A percentile compares a stretch with the other conserved stretches of the same genome.
Evolutionary conservation across 768 basidiomycete genomes (phyloP).

Genomic region (Favolaschia claudopus): DNA sequence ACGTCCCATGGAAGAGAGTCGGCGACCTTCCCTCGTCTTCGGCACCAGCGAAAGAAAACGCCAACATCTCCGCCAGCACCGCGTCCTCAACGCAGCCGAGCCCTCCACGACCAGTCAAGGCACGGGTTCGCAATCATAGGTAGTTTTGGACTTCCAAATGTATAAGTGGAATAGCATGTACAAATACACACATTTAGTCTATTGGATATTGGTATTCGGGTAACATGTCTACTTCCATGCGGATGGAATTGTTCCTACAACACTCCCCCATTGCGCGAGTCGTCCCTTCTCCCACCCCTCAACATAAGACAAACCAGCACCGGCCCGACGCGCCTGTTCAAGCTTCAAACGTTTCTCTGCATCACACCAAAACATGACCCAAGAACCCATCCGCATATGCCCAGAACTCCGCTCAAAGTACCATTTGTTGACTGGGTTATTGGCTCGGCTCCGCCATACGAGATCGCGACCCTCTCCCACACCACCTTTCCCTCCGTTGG

Average conservation of each 20-base stretch:
- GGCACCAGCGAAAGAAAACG: conserved; percentile 45
- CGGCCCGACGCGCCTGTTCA: conserved; percentile 70
- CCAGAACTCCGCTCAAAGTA: conserved; percentile 97
- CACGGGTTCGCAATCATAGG: conserved; percentile 10
- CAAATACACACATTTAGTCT: conserved; percentile 23
- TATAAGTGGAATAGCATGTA: background rate
- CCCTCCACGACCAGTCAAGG: conserved; percentile 10
- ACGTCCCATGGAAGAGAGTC: conserved; percentile 58
- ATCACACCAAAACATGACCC: conserved; percentile 99
- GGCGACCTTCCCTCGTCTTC: conserved; percentile 39
- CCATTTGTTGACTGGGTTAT: conserved; percentile 99
- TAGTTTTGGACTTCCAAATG: background rate
- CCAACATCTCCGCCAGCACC: conserved; percentile 24
- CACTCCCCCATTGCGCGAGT: conserved; percentile 71
- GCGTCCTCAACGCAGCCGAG: conserved; percentile 24
- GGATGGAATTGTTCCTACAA: conserved; percentile 76
- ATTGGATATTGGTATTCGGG: conserved; percentile 15
- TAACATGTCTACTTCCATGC: conserved; percentile 64
- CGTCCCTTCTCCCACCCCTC: conserved; percentile 82
- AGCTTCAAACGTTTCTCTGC: conserved; percentile 85
- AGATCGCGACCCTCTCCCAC: conserved; percentile 91
- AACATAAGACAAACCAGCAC: conserved; percentile 71
- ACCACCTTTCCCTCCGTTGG: conserved; percentile 92
- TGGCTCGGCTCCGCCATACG: conserved; percentile 91
- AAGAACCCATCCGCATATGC: conserved; percentile 83